A percentile compares a stretch with the other conserved stretches of the same genome.
phyloP scores from a whole-genome alignment of 176 grass and related monocot genomes.

The Poa pratensis region DNA sequence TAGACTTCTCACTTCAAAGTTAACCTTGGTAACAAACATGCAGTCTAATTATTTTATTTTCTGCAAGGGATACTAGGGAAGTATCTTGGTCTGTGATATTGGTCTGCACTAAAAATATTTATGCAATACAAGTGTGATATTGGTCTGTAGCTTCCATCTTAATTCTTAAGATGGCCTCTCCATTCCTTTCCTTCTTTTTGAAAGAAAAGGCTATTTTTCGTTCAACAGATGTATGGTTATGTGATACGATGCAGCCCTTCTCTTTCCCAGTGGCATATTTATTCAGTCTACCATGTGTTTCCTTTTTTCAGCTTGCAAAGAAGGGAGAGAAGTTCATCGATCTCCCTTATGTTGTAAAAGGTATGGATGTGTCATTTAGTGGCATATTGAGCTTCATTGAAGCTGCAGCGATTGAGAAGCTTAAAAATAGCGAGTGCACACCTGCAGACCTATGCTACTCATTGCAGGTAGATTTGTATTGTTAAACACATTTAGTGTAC shows the following conservation, averaged over 20 bases:
- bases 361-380: conserved; percentile 99
- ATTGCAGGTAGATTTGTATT: conserved; percentile 68
- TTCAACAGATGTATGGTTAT: background rate
- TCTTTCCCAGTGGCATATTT: background rate
- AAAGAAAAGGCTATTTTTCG: background rate
- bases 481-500: background rate
- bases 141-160: background rate
- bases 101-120: background rate
- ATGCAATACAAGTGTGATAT: background rate
- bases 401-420: conserved; percentile 85
- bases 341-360: conserved; percentile 92
- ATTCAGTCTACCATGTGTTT: conserved; percentile 27
- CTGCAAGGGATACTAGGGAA: background rate
- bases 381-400: conserved; percentile 96
- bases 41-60: background rate
- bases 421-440: conserved; percentile 95
- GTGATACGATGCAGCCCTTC: background rate
- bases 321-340: conserved; percentile 97
- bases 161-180: background rate
- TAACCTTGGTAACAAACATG: background rate
- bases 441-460: conserved; percentile 96
- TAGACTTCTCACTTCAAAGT: background rate
- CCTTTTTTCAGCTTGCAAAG: conserved; percentile 80
- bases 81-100: conserved; percentile 1
- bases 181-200: background rate